Base-by-base conservation (phyloP, 768 basidiomycete species). In the Chlorophyllum brunneum region DNA sequence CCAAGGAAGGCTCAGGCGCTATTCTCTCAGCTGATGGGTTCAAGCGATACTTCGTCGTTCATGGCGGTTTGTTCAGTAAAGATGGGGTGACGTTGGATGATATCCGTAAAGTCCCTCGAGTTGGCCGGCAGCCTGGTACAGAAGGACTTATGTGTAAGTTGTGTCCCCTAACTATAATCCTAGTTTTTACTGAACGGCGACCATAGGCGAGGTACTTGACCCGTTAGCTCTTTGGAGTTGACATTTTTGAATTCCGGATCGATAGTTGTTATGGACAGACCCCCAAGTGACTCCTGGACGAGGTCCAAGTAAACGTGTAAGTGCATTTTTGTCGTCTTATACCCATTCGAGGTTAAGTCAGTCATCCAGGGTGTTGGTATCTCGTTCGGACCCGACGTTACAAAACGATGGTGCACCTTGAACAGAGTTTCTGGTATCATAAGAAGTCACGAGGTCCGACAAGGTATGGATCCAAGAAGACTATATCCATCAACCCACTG, bases 1-100 rank as follows among this genome's bases (percentile, higher is more conserved):
- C 67, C 46, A 66, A 70, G 47, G 66, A 65, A 36, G 65, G 65
- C 15, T 59, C 67, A 20, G 72, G 72, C 7, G 74, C 83, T 3
- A 97, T 98, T 56, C 73, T 99, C 23, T 90, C 90, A 13, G 80
- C 88, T 1, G 75, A 90, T 50, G 94, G 93, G 7, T 67, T 74
- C 47, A 94, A 92, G 65, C 85, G 95, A 24, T 97, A 88, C 70
- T 95, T 97, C 59, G 83, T 98, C 56, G 92, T 95, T 4, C 97
- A 99, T 62, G 95, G 97, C 9, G 97, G 97, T 13, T 76, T 98
- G 15, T 98, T 98, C 73, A 94, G 92, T 68, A 89, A 88, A 63
- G 97, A 98, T 61, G 86, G 81, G 36, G 89, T 98, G n/a, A 95
- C 92, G 3, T 74, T 98, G 29, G 93, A 95, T 15, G 95, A 98